phyloP scores from a whole-genome alignment of 257 asterid species.

The Solanum chaucha region DNA sequence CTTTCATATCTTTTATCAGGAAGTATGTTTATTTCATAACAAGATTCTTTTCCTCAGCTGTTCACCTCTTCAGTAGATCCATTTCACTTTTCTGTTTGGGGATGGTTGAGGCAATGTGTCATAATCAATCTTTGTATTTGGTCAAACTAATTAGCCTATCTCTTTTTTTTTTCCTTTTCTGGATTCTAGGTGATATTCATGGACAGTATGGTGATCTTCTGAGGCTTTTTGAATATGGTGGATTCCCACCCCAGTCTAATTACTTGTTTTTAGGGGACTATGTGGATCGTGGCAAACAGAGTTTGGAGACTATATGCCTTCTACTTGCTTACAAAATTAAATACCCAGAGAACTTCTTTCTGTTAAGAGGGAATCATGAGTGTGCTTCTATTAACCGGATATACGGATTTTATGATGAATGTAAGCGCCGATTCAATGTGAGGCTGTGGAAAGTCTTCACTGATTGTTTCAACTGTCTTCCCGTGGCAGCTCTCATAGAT shows the following conservation, averaged over 20 bases:
- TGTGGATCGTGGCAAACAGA: slow-evolving; percentile 31
- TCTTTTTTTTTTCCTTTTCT: neutral
- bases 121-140: neutral
- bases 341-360: slow-evolving; percentile 24
- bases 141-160: neutral
- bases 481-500: slow-evolving; percentile 27
- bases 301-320: slow-evolving; percentile 29
- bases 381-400: slow-evolving; percentile 30
- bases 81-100: neutral
- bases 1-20: neutral
- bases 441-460: slow-evolving; percentile 26
- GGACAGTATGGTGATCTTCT: slow-evolving; percentile 30
- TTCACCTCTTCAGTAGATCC: neutral
- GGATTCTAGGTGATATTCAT: slow-evolving; percentile 28
- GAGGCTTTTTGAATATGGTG: slow-evolving; percentile 30
- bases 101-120: neutral
- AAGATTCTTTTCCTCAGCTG: neutral
- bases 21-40: neutral
- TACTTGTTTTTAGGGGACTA: slow-evolving; percentile 29
- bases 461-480: slow-evolving; percentile 27
- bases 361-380: slow-evolving; percentile 25
- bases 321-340: slow-evolving; percentile 27
- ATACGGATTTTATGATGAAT: slow-evolving; percentile 28
- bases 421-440: slow-evolving; percentile 23
- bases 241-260: slow-evolving; percentile 27